These are phyloP conservation scores for Vitis labrusca DNA, from an alignment of 164 flowering plant species.

Conservation along the genomic window DNA sequence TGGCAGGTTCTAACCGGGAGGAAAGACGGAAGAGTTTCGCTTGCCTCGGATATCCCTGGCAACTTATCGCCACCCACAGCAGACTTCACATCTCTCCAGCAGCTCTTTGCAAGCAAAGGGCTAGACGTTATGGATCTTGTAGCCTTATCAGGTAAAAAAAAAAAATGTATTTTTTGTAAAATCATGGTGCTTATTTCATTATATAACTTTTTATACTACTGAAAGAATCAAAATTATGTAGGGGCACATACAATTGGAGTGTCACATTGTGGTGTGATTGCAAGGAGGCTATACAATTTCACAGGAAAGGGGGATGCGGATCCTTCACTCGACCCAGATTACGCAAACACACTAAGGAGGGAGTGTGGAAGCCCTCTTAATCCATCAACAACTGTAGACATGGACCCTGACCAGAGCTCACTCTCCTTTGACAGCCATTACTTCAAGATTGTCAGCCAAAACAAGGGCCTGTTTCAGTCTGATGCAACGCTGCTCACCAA, in stretches of 20 bases:
- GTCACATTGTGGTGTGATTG: conserved; percentile 29
- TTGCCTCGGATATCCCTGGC: conserved; percentile 5
- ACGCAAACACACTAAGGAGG: conserved; percentile 12
- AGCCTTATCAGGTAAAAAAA: conserved; percentile 20
- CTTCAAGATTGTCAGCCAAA: conserved; percentile 14
- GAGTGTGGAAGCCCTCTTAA: conserved; percentile 17
- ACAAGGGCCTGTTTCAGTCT: conserved; percentile 39
- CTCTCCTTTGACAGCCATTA: conserved; percentile 32
- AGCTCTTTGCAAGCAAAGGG: conserved; percentile 8
- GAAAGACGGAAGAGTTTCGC: conserved; percentile 27
- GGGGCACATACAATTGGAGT: conserved; percentile 57
- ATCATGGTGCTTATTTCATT: too few relatives aligned
- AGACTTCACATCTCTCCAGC: conserved; percentile 13
- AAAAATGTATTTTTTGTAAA: neutral
- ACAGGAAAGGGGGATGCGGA: conserved; percentile 42
- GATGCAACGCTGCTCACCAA: conserved; percentile 47
- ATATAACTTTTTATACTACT: too few relatives aligned
- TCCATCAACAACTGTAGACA: conserved; percentile 13
- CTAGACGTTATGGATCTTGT: conserved; percentile 20
- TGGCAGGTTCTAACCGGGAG: conserved; percentile 33
- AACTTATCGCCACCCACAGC: conserved; percentile 12
- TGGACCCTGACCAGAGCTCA: conserved; percentile 34
- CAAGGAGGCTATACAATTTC: conserved; percentile 39
- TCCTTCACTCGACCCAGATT: conserved; percentile 23
- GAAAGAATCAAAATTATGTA: neutral